Evolutionary conservation across 805 yeast genomes (phyloP).

Genomic region (Sungouiozyma intestinalis): DNA sequence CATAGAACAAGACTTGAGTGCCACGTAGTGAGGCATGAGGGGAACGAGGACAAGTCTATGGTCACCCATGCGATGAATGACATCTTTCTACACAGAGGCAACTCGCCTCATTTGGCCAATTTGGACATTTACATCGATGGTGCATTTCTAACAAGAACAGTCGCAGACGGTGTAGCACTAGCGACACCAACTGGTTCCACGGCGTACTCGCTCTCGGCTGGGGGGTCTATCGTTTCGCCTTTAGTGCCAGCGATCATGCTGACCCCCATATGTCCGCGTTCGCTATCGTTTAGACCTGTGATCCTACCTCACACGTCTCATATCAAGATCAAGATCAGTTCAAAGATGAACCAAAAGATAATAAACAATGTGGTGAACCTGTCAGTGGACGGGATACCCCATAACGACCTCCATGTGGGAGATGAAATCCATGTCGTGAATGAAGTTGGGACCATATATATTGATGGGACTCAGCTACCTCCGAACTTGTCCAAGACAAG

Average conservation of each 20-base stretch:
- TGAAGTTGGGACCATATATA: slow-evolving; percentile 51
- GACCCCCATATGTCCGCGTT: slow-evolving; percentile 88
- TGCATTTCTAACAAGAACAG: slow-evolving; percentile 75
- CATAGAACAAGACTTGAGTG: slow-evolving; percentile 76
- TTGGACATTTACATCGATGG: slow-evolving; percentile 81
- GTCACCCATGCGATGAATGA: slow-evolving; percentile 81
- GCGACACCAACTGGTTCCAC: slow-evolving; percentile 95
- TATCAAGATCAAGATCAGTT: slow-evolving; percentile 50
- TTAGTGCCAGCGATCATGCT: slow-evolving; percentile 69
- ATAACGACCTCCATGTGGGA: slow-evolving; percentile 55
- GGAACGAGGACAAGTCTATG: slow-evolving; percentile 3
- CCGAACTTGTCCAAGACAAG: slow-evolving; percentile 14
- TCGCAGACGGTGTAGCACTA: slow-evolving; percentile 81
- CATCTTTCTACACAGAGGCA: slow-evolving; percentile 78
- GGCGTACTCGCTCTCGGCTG: slow-evolving; percentile 80
- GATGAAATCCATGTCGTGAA: slow-evolving; percentile 69
- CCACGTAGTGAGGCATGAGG: slow-evolving; percentile 39
- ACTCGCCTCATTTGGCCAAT: slow-evolving; percentile 73
- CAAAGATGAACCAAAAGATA: slow-evolving; percentile 31
- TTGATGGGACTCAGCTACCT: slow-evolving; percentile 43
- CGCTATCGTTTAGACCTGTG: slow-evolving; percentile 82
- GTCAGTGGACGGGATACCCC: slow-evolving; percentile 78
- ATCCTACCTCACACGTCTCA: slow-evolving; percentile 72
- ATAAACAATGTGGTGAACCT: slow-evolving; percentile 41
- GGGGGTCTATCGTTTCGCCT: slow-evolving; percentile 91